Evolutionary conservation across 2,329 filamentous ascomycete species (phyloP), one percentile per base, ranked within the genome.

Genomic region (Biscogniauxia sp.): DNA sequence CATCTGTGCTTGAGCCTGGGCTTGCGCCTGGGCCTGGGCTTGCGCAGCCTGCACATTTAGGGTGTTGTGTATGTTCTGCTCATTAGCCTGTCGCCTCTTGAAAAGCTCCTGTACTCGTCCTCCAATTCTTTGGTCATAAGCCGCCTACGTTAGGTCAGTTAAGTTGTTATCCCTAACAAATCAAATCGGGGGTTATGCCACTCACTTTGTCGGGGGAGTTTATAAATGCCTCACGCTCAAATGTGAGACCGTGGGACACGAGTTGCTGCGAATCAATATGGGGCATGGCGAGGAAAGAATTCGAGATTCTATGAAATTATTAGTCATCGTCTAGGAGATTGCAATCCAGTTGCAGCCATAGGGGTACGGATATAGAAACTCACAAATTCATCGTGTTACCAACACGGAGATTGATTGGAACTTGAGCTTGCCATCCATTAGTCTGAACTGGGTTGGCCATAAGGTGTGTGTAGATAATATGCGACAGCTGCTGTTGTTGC

Each of bases 41-140:
- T 78, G 76, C 17, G 70, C 72, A 15, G 74, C 74, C 60, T 73
- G 80, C 57, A 72, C 79, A 66, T 77, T 84, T 59, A 85, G 69
- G n/a, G 76, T 77, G 58, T 79, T 82, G 55, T 83, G 82, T 2
- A 86, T 70, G 11, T 70, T 78, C 0, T 78, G 77, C 52, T 80
- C 80, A 65, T 83, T 81, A 4, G 75, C 76, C 64, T 85, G 79
- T 49, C 84, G 80, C 64, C 79, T 81, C 60, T 77, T 77, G 60
- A 79, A 79, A 52, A 84, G 77, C 5, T 86, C 83, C 54, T 77
- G 68, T 0, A 78, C 76, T 63, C 82, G 84, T 11, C 65, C 69
- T 1, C 68, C 68, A 70, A 87, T 79, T 32, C 76, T 73, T 55
- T 78, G 74, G 17, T 86, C 82, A 65, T 87, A 87, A 0, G 71